These are phyloP conservation scores for Haplographium delicatum DNA, from an alignment of 495 filamentous ascomycete genomes.

Conservation along the genomic window DNA sequence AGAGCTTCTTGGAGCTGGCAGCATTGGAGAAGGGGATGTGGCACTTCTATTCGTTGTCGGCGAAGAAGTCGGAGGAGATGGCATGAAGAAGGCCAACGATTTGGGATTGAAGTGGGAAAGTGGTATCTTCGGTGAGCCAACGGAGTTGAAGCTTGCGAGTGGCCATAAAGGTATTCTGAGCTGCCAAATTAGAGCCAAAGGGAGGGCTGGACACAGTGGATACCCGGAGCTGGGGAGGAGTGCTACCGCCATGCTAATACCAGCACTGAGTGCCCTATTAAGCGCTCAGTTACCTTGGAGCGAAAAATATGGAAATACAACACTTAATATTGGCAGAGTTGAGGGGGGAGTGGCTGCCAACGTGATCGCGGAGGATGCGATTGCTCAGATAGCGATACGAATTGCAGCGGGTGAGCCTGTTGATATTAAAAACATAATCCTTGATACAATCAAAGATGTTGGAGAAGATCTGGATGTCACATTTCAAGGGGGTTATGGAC, in stretches of 20 bases:
- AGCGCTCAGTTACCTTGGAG: constrained; percentile 64
- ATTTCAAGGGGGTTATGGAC: constrained; percentile 58
- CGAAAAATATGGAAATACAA: constrained; percentile 76
- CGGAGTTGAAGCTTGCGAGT: constrained; percentile 75
- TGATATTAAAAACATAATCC: constrained; percentile 49
- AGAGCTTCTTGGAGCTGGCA: constrained; percentile 46
- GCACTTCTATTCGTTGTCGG: constrained; percentile 86
- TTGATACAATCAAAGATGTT: constrained; percentile 52
- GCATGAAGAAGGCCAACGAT: constrained; percentile 68
- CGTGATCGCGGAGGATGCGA: constrained; percentile 72
- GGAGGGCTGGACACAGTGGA: constrained; percentile 80
- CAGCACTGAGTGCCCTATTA: constrained; percentile 58
- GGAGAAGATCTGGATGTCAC: constrained; percentile 55
- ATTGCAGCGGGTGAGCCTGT: constrained; percentile 66
- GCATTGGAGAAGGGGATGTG: constrained; percentile 43
- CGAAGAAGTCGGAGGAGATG: constrained; percentile 75
- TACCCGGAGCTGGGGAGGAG: constrained; percentile 82
- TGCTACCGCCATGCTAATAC: constrained; percentile 69
- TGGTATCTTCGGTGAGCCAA: constrained; percentile 89
- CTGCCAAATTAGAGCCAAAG: constrained; percentile 58
- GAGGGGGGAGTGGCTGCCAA: constrained; percentile 83
- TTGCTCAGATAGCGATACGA: constrained; percentile 61
- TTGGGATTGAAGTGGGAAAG: constrained; percentile 50
- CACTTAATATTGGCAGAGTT: constrained; percentile 76
- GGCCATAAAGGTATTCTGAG: constrained; percentile 82